phyloP scores from a whole-genome alignment of 108 stramenopile genomes.

The Schizochytrium sp. region DNA sequence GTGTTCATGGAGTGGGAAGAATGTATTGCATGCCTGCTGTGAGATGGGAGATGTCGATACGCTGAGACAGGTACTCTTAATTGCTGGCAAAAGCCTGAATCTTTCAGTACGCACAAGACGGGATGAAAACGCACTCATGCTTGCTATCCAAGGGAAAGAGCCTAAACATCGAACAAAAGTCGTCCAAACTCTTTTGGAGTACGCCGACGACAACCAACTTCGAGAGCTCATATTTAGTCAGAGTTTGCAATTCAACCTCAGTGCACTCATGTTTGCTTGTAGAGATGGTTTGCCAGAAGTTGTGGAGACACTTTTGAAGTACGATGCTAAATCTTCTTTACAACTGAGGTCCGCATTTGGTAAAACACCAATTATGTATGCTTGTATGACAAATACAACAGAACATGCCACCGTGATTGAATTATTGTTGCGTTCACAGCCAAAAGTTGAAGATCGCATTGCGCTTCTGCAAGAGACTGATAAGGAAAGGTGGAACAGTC shows the following conservation, averaged over 20 bases:
- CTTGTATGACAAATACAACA: conserved; percentile 16
- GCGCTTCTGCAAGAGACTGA: conserved; percentile 8
- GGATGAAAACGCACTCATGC: conserved; percentile 48
- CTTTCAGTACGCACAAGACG: conserved; percentile 8
- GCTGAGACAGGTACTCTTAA: background rate
- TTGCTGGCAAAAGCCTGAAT: conserved; percentile 15
- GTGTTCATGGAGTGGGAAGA: conserved; percentile 40
- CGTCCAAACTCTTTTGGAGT: background rate
- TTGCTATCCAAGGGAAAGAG: background rate
- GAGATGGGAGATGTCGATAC: conserved; percentile 3
- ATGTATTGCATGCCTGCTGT: conserved; percentile 54
- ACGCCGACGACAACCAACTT: background rate
- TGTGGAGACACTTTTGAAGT: background rate
- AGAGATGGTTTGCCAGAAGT: background rate
- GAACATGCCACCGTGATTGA: conserved; percentile 33
- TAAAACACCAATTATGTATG: conserved; percentile 58
- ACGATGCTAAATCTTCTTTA: background rate
- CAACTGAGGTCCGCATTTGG: background rate
- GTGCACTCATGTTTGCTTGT: conserved; percentile 55
- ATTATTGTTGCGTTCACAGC: conserved; percentile 21
- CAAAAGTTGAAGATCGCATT: conserved; percentile 30
- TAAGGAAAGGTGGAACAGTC: conserved; percentile 39
- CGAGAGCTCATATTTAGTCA: conserved; percentile 43
- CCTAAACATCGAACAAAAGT: background rate
- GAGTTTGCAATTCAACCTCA: background rate